Conservation (phyloP, 495 filamentous ascomycete species). For the Neurospora tetraspora region DNA sequence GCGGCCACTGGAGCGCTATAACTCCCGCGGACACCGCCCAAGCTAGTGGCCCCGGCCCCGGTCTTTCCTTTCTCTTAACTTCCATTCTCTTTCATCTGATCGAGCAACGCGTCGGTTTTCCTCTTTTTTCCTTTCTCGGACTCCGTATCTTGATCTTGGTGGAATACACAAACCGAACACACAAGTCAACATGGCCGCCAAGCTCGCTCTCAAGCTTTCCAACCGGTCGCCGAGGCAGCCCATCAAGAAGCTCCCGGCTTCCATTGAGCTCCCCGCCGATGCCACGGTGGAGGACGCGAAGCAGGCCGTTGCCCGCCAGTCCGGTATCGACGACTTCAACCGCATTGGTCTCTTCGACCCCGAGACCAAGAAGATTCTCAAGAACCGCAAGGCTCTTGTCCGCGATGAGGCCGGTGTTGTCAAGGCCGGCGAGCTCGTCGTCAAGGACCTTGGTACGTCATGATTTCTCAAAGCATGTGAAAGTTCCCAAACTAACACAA, state of each 20-base stretch:
- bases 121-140: neutral
- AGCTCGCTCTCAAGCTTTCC: constrained; percentile 32
- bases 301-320: constrained; percentile 32
- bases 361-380: constrained; percentile 51
- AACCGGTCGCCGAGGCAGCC: constrained; percentile 43
- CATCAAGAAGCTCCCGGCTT: constrained; percentile 61
- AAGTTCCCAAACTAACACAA: constrained; percentile 4
- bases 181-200: constrained; percentile 21
- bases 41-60: constrained; percentile 1
- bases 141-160: neutral
- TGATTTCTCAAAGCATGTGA: neutral
- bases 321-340: constrained; percentile 43
- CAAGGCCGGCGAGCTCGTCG: constrained; percentile 62
- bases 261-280: constrained; percentile 48
- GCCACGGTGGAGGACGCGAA: constrained; percentile 53
- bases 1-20: neutral
- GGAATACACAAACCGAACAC: no score
- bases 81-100: neutral
- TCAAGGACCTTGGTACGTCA: constrained; percentile 83
- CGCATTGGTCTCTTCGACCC: constrained; percentile 62
- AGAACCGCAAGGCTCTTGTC: constrained; percentile 44
- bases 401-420: constrained; percentile 54
- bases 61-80: neutral
- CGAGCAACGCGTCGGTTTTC: neutral
- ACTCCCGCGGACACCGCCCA: neutral